Evolutionary conservation across 257 asterid genomes (phyloP).

Genomic region (Nicotiana tabacum): DNA sequence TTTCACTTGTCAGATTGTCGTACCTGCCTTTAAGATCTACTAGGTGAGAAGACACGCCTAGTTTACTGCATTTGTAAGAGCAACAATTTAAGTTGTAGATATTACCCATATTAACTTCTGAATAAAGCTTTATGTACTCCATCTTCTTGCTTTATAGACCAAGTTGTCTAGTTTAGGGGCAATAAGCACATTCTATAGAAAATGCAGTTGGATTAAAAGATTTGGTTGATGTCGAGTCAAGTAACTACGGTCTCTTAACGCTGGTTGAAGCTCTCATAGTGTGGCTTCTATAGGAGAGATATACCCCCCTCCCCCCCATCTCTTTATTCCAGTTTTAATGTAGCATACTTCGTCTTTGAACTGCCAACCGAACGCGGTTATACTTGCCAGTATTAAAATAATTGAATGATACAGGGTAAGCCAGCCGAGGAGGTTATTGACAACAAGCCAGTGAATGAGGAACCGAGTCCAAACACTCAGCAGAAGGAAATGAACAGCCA

Average conservation of each 20-base stretch:
- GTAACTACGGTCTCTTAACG: not conserved
- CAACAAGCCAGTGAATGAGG: slow-evolving; percentile 29
- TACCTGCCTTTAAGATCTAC: not conserved
- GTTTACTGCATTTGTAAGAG: not conserved
- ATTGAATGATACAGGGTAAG: slow-evolving; percentile 42
- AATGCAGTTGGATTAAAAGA: not conserved
- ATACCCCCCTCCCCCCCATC: no score
- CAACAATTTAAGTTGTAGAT: not conserved
- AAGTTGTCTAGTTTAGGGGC: not conserved
- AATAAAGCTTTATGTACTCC: not conserved
- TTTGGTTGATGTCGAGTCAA: slow-evolving; percentile 1
- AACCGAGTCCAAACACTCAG: slow-evolving; percentile 16
- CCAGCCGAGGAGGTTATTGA: slow-evolving; percentile 51
- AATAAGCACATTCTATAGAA: not conserved
- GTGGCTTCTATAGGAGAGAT: not conserved
- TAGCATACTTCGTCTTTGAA: not conserved
- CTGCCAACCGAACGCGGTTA: not conserved
- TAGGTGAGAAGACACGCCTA: not conserved
- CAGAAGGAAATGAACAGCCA: slow-evolving; percentile 42
- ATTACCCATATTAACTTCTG: not conserved
- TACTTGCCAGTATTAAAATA: not conserved
- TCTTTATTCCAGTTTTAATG: not conserved
- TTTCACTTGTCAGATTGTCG: not conserved
- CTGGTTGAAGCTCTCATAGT: not conserved
- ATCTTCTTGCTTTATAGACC: not conserved